These are phyloP conservation scores for Macadamia tetraphylla DNA, from an alignment of 164 flowering plant genomes.

Conservation along the genomic window DNA sequence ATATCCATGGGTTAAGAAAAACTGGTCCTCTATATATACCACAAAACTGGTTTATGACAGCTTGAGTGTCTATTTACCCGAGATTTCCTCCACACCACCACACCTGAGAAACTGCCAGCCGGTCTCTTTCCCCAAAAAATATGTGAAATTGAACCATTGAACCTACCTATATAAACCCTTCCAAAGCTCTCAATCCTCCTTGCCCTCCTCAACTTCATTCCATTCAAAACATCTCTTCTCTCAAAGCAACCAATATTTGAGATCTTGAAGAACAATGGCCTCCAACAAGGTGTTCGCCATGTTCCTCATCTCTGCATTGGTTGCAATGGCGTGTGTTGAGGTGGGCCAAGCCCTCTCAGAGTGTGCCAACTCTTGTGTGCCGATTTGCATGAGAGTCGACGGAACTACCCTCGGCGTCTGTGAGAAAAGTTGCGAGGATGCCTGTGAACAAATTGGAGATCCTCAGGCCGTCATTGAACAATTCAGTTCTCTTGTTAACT, in stretches of 20 bases:
- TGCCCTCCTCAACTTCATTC: neutral
- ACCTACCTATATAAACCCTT: neutral
- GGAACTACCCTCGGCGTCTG: constrained; percentile 6
- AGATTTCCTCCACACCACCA: neutral
- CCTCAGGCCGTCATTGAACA: neutral
- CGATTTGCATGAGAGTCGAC: constrained; percentile 8
- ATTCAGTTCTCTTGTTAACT: too few relatives aligned
- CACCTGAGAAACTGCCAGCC: neutral
- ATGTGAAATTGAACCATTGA: too few relatives aligned
- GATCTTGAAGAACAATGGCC: neutral
- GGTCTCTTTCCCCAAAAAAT: too few relatives aligned
- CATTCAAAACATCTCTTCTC: too few relatives aligned
- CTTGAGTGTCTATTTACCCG: too few relatives aligned
- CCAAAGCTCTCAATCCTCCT: neutral
- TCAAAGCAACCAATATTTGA: neutral
- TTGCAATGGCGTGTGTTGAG: neutral
- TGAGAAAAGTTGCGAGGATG: constrained; percentile 1
- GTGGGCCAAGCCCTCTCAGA: constrained; percentile 1
- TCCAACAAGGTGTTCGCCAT: neutral
- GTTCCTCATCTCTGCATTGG: neutral
- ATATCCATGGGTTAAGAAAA: too few relatives aligned
- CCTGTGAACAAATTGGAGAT: constrained; percentile 2
- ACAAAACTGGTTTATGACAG: too few relatives aligned
- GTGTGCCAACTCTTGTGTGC: constrained; percentile 12
- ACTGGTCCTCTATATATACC: too few relatives aligned